Percentiles rank a stretch among this genome's conserved stretches.
phyloP scores from a whole-genome alignment of 2,329 filamentous ascomycete genomes.

The Nigrograna mackinnonii region DNA sequence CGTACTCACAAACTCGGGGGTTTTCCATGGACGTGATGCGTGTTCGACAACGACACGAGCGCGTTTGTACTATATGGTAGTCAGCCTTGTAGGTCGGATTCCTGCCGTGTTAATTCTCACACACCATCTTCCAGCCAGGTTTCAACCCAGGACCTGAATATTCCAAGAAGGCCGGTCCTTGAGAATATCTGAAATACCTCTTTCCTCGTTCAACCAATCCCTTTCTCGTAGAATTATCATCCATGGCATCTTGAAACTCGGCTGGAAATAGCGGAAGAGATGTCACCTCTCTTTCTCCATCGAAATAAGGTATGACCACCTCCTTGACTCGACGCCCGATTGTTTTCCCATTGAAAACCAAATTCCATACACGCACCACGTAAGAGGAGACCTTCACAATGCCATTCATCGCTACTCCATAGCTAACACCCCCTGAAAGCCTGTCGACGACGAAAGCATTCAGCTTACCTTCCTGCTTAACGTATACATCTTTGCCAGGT shows the following conservation, averaged over 20 bases:
- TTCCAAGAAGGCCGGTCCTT: slow-evolving; percentile 5
- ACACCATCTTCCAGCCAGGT: not conserved
- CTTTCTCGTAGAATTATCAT: slow-evolving; percentile 1
- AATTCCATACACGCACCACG: slow-evolving; percentile 8
- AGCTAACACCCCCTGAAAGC: slow-evolving; percentile 3
- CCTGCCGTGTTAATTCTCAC: not conserved
- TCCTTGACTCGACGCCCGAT: not conserved
- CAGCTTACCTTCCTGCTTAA: slow-evolving; percentile 5
- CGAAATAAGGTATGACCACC: slow-evolving; percentile 8
- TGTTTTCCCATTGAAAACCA: slow-evolving; percentile 9
- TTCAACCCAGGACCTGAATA: slow-evolving; percentile 3
- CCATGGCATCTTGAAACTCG: slow-evolving; percentile 3
- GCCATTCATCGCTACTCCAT: not conserved
- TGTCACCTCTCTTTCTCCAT: slow-evolving; percentile 9
- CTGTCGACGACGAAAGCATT: slow-evolving; percentile 13
- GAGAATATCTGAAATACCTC: slow-evolving; percentile 4
- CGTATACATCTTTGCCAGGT: slow-evolving; percentile 9
- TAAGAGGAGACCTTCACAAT: not conserved
- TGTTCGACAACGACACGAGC: slow-evolving; percentile 6
- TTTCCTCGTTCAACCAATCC: slow-evolving; percentile 10
- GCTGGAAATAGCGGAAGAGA: slow-evolving; percentile 9
- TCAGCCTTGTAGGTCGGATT: no score
- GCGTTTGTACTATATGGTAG: slow-evolving; percentile 1
- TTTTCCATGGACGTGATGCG: slow-evolving; percentile 3
- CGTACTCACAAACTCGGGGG: not conserved